Conservation (phyloP, 1,139 yeast genomes). For the Debaryomyces singareniensis region DNA sequence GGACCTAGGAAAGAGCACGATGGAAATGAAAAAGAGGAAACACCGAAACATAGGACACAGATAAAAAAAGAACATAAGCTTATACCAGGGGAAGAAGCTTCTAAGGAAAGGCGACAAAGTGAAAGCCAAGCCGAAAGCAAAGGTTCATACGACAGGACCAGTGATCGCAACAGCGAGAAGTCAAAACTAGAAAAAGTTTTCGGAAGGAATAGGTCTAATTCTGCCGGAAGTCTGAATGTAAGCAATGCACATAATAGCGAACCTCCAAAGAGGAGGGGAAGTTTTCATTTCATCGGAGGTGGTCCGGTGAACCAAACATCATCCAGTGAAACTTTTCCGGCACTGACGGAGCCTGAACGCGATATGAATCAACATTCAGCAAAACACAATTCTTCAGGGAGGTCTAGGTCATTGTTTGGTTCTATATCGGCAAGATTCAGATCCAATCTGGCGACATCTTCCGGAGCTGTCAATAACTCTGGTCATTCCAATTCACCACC, state of each 20-base stretch:
- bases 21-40: neutral
- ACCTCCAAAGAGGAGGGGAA: neutral
- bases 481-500: too few relatives aligned
- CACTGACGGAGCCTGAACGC: too few relatives aligned
- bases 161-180: constrained; percentile 1
- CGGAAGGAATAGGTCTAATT: constrained; percentile 27
- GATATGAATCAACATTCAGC: constrained; percentile 12
- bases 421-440: constrained; percentile 53
- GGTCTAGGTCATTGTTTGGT: constrained; percentile 41
- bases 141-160: neutral
- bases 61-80: too few relatives aligned
- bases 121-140: constrained; percentile 8
- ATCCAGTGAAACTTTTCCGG: constrained; percentile 52
- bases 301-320: constrained; percentile 7
- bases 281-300: neutral
- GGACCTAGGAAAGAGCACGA: neutral
- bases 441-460: constrained; percentile 9
- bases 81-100: constrained; percentile 7
- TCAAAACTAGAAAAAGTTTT: constrained; percentile 4
- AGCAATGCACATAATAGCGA: constrained; percentile 1
- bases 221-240: constrained; percentile 15
- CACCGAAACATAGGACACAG: too few relatives aligned
- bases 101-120: constrained; percentile 9
- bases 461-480: too few relatives aligned
- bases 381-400: constrained; percentile 16